These are phyloP conservation scores for Mrakia gelida DNA, from an alignment of 768 basidiomycete species.

Conservation along the genomic window DNA sequence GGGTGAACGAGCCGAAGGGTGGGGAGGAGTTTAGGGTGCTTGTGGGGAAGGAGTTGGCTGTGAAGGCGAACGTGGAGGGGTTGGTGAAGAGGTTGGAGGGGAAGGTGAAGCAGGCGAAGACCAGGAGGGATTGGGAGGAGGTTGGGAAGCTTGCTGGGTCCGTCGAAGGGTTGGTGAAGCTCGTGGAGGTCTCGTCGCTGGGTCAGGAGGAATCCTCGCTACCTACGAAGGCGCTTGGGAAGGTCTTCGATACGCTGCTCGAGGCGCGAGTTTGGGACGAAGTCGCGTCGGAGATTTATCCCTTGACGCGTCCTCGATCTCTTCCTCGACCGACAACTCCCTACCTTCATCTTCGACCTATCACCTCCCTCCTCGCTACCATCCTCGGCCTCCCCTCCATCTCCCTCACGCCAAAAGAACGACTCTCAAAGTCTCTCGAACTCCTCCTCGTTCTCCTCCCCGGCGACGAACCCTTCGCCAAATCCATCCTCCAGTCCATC, in stretches of 20 bases:
- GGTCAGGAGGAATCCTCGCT: neutral
- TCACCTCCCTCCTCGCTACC: slow-evolving; percentile 54
- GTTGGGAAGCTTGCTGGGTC: slow-evolving; percentile 18
- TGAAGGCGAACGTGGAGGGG: neutral
- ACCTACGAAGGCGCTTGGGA: neutral
- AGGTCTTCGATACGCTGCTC: slow-evolving; percentile 11
- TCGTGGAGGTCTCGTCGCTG: neutral
- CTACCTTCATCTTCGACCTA: slow-evolving; percentile 50
- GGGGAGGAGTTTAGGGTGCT: slow-evolving; percentile 8
- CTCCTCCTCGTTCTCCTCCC: slow-evolving; percentile 58
- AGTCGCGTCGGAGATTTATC: slow-evolving; percentile 13
- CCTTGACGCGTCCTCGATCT: slow-evolving; percentile 2
- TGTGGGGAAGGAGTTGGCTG: neutral
- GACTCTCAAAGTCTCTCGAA: slow-evolving; percentile 63
- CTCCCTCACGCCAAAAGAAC: slow-evolving; percentile 51
- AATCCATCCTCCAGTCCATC: slow-evolving; percentile 46
- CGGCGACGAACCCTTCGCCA: slow-evolving; percentile 66
- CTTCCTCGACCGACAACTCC: neutral
- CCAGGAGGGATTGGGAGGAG: neutral
- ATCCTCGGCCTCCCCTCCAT: slow-evolving; percentile 59
- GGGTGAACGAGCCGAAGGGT: slow-evolving; percentile 61
- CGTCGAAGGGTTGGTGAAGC: neutral
- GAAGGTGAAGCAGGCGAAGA: neutral
- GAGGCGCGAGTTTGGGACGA: slow-evolving; percentile 2
- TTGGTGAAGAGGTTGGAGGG: neutral